Evolutionary conservation across 108 stramenopile genomes (phyloP).

Genomic region (Conticribra guillardii): DNA sequence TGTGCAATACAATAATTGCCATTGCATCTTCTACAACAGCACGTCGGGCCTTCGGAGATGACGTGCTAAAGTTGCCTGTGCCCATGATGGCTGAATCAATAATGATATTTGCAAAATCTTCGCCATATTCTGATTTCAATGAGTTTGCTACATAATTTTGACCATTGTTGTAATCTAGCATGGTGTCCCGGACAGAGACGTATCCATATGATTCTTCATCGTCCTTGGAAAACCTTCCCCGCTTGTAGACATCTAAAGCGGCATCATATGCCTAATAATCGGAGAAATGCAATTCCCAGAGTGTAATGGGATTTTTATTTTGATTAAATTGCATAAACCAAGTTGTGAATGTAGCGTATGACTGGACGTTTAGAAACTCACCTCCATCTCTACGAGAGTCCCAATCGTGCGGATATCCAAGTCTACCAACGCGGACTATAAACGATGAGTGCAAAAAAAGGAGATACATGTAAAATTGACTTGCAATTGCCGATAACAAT

Average conservation of each 20-base stretch:
- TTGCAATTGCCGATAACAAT: neutral
- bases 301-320: neutral
- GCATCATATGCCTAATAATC: neutral
- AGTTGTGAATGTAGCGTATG: too few species aligned
- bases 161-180: neutral
- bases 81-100: constrained; percentile 32
- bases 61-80: constrained; percentile 37
- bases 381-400: constrained; percentile 73
- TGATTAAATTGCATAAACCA: neutral
- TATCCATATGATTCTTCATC: neutral
- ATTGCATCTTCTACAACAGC: constrained; percentile 48
- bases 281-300: too few species aligned
- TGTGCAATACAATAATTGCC: constrained; percentile 62
- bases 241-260: neutral
- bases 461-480: constrained; percentile 2
- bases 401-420: constrained; percentile 72
- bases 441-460: neutral
- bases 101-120: constrained; percentile 37
- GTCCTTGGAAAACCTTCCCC: constrained; percentile 5
- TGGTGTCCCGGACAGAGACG: neutral
- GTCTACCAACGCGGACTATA: constrained; percentile 68
- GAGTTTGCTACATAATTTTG: constrained; percentile 15
- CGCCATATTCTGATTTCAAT: constrained; percentile 10
- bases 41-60: constrained; percentile 48
- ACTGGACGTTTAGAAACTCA: too few species aligned